Conservation (phyloP, 176 grass and related monocot genomes). For the Lolium rigidum region DNA sequence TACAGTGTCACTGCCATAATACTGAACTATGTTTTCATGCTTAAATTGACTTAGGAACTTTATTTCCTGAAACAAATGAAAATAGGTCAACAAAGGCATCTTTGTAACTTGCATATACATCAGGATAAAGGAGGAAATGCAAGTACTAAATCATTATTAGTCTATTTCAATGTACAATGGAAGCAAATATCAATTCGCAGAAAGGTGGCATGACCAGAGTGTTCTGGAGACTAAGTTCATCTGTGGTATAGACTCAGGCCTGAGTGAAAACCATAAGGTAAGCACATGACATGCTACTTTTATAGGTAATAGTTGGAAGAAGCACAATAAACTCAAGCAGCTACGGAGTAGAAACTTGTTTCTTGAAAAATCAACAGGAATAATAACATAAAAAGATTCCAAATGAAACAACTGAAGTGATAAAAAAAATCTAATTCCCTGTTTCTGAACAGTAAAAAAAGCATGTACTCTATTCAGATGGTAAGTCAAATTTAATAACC, state of each 20-base stretch:
- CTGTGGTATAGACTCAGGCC: background rate
- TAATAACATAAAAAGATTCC: slow-evolving; percentile 23
- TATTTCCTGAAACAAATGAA: slow-evolving; percentile 87
- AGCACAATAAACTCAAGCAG: slow-evolving; percentile 8
- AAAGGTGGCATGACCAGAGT: background rate
- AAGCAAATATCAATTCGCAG: background rate
- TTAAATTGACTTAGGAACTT: slow-evolving; percentile 92
- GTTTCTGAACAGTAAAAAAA: slow-evolving; percentile 9
- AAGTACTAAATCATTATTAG: background rate
- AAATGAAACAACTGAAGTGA: background rate
- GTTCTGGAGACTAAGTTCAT: background rate
- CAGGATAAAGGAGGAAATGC: slow-evolving; percentile 20
- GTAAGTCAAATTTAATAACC: slow-evolving; percentile 50
- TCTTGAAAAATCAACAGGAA: slow-evolving; percentile 28
- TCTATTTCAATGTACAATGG: background rate
- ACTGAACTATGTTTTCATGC: slow-evolving; percentile 95
- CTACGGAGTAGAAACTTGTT: background rate
- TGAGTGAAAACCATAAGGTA: background rate
- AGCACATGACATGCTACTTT: slow-evolving; percentile 20
- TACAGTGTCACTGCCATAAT: slow-evolving; percentile 94
- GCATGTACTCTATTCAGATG: slow-evolving; percentile 25
- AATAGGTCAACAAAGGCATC: slow-evolving; percentile 27
- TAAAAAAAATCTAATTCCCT: background rate
- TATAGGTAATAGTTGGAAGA: slow-evolving; percentile 1
- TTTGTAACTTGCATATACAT: slow-evolving; percentile 17